phyloP scores from a whole-genome alignment of 2,329 filamentous ascomycete species.

The Myriosclerotinia curreyana region DNA sequence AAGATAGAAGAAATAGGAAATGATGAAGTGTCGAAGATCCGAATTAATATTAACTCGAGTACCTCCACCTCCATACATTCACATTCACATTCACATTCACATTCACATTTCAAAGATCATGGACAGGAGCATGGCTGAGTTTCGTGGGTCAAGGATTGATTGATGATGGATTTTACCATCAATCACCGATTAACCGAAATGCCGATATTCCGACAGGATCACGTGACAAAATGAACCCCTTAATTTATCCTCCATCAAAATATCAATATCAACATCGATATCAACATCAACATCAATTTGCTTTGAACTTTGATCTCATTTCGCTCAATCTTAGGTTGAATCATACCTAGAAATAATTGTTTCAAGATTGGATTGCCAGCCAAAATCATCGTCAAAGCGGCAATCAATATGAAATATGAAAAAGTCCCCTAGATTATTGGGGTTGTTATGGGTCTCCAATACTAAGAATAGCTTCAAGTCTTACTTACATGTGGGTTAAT shows the following conservation, averaged over 20 bases:
- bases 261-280: no score
- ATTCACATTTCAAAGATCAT: no score
- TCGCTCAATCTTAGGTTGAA: constrained; percentile 4
- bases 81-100: no score
- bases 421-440: not conserved
- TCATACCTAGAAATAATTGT: not conserved
- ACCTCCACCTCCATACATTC: no score
- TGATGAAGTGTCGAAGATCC: not conserved
- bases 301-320: not conserved
- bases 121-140: no score
- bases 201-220: no score
- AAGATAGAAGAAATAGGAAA: not conserved
- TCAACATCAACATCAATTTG: no score
- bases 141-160: constrained; percentile 6
- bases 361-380: no score
- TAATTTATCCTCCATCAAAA: no score
- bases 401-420: not conserved
- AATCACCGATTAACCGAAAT: constrained; percentile 12
- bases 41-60: no score
- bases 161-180: no score
- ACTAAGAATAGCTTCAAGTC: not conserved
- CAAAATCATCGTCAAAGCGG: not conserved
- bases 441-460: not conserved
- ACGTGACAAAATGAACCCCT: no score
- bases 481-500: not conserved